Evolutionary conservation across 176 grass and related monocot species (phyloP), one percentile per base, ranked within the genome.

Genomic region (Leersia perrieri): DNA sequence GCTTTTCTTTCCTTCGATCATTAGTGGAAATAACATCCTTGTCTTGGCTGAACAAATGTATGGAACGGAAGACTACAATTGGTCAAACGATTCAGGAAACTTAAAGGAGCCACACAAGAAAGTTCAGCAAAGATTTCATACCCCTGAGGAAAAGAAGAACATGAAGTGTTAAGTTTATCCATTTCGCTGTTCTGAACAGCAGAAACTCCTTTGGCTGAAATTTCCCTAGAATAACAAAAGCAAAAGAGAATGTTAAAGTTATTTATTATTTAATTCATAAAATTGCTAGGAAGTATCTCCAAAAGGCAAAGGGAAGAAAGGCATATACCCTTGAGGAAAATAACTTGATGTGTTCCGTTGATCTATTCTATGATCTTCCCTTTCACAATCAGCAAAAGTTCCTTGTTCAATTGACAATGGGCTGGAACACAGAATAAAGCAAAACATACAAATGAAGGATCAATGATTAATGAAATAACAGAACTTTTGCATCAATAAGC

Each of bases 351-450:
- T 30, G 0, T 61, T 15, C 33, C 60, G 16, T 53, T 70, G 58
- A 73, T 30, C 31, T 9, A 68, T 60, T 73, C 40, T 42, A 73
- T 73, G 38, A 67, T 73, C 32, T 78, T 78, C 18, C 44, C 16
- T 58, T 60, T 36, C 33, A 14, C n/a, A 41, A 73, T 67, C 49
- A 0, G 10, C 3, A 13, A 18, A 66, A 26, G 6, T 53, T 53
- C 18, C 27, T 74, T 80, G 1, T 36, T 72, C 77, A 5, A 63
- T 5, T 57, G 7, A 15, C 55, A 33, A 65, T 28, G 33, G 33
- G 28, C 80, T 88, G 66, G 69, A 88, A 78, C 32, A 26, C 57
- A 3, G 23, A 77, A 61, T 70, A 15, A 34, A 6, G 33, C 20
- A 18, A 29, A 22, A 49, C 73, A 18, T n/a, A 44, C 2, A 81